phyloP scores from a whole-genome alignment of 208 protist species.

The Trichomonas vaginalis region DNA sequence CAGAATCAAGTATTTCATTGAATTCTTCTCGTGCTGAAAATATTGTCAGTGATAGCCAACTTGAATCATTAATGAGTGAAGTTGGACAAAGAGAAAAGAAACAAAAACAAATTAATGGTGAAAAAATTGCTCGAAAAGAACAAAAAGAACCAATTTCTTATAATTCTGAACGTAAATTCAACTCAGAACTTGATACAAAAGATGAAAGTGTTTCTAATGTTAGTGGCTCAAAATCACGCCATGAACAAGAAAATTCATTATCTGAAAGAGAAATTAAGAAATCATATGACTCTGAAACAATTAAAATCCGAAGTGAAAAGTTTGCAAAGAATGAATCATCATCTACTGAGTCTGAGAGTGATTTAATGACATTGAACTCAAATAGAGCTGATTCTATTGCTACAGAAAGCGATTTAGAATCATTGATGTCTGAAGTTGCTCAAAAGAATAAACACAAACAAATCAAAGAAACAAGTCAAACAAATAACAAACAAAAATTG shows the following conservation, averaged over 20 bases:
- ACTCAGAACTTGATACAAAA: neutral
- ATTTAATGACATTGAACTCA: neutral
- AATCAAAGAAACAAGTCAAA: neutral
- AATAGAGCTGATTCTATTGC: neutral
- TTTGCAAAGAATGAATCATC: neutral
- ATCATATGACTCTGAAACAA: neutral
- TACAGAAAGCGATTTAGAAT: neutral
- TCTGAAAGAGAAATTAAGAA: neutral
- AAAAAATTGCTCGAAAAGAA: neutral
- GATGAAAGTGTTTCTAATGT: neutral
- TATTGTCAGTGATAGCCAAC: neutral
- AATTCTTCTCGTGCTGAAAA: neutral
- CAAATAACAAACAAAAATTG: neutral
- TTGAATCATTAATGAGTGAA: neutral
- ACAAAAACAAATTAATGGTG: neutral
- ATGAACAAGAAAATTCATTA: neutral
- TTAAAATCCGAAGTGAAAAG: neutral
- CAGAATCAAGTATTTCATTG: neutral
- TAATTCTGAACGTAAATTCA: neutral
- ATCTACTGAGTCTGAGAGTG: neutral
- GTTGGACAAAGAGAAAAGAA: neutral
- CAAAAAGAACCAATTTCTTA: neutral
- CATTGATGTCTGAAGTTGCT: neutral
- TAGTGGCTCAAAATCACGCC: neutral
- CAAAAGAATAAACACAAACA: neutral